Evolutionary conservation across 2,329 filamentous ascomycete genomes (phyloP).

Genomic region (Aspergillus nomiae): DNA sequence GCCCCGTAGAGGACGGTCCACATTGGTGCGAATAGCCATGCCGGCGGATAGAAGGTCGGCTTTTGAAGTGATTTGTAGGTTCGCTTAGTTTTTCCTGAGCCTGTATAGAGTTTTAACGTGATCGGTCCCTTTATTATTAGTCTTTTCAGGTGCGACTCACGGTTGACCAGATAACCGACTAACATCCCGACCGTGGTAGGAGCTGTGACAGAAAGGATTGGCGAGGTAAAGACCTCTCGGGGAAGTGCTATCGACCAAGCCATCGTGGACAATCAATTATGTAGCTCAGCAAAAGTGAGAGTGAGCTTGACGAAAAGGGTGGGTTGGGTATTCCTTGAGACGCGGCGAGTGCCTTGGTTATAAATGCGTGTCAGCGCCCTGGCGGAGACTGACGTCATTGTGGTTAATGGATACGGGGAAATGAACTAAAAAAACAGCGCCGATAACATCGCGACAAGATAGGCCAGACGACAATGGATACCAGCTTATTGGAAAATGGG

Average conservation of each 20-base stretch:
- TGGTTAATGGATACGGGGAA: not conserved
- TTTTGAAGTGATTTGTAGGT: constrained; percentile 43
- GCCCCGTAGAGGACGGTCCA: constrained; percentile 63
- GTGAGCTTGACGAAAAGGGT: not conserved
- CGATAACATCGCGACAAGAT: not conserved
- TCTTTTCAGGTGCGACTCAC: constrained; percentile 15
- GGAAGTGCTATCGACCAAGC: constrained; percentile 34
- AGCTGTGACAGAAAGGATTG: constrained; percentile 30
- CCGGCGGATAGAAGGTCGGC: constrained; percentile 58
- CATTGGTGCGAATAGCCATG: constrained; percentile 60
- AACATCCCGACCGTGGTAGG: constrained; percentile 29
- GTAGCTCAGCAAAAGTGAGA: not conserved
- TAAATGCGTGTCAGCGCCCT: not conserved
- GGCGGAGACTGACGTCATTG: not conserved
- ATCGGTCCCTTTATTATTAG: not conserved
- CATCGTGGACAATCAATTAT: constrained; percentile 18
- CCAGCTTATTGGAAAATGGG: not conserved
- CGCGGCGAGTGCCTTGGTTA: not conserved
- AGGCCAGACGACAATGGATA: not conserved
- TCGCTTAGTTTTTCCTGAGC: constrained; percentile 32
- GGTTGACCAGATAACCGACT: constrained; percentile 34
- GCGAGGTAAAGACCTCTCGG: constrained; percentile 32
- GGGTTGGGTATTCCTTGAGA: not conserved
- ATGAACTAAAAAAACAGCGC: not conserved
- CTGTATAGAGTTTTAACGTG: constrained; percentile 15